These are phyloP conservation scores for Fusarium brachygibbosum DNA, from an alignment of 2,329 filamentous ascomycete genomes.

Conservation along the genomic window DNA sequence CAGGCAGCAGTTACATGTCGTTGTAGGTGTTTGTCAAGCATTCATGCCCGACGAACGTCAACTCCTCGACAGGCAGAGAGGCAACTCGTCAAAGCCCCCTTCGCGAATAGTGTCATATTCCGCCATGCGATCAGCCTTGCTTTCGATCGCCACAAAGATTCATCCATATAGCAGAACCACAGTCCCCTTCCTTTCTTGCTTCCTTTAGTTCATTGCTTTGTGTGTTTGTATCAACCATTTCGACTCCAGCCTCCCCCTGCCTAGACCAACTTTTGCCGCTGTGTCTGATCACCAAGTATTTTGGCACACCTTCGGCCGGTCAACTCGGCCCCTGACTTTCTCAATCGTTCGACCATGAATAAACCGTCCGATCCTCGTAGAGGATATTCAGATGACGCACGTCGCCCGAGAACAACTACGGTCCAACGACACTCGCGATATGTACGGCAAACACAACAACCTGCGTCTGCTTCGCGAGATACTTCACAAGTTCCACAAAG, in stretches of 20 bases:
- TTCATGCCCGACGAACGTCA: background rate
- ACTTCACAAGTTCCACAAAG: background rate
- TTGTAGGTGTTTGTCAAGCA: background rate
- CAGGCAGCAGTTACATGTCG: constrained; percentile 20
- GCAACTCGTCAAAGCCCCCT: background rate
- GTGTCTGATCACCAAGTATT: background rate
- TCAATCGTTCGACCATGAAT: background rate
- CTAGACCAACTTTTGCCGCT: background rate
- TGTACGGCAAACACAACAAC: background rate
- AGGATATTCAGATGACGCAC: background rate
- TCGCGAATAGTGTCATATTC: constrained; percentile 7
- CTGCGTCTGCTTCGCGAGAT: background rate
- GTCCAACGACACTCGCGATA: background rate
- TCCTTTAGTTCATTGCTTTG: background rate
- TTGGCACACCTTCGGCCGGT: background rate
- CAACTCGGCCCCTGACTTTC: background rate
- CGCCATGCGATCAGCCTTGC: constrained; percentile 21
- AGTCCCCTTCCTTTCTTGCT: background rate
- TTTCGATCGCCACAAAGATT: background rate
- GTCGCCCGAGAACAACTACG: background rate
- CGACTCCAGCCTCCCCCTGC: background rate
- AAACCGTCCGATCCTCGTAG: background rate
- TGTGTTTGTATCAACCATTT: background rate
- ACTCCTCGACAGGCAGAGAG: background rate
- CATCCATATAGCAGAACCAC: background rate